A percentile compares a stretch with the other conserved stretches of the same genome.
These are phyloP conservation scores for Paratrypanosoma confusum DNA, from an alignment of 208 protist genomes.

Conservation along the genomic window DNA sequence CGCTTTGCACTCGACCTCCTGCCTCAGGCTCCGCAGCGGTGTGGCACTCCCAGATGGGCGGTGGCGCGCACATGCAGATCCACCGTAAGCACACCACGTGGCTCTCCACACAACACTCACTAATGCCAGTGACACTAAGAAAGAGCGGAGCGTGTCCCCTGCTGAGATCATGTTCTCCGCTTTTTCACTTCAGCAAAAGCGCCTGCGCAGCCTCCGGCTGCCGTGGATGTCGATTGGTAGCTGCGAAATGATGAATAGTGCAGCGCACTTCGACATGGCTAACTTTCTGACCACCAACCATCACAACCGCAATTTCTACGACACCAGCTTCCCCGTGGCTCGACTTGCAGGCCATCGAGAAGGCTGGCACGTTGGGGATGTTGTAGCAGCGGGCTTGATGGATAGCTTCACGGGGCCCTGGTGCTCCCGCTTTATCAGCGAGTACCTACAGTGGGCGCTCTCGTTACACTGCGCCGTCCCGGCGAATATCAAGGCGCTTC, in stretches of 20 bases:
- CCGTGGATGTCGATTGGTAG: slow-evolving; percentile 57
- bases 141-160: neutral
- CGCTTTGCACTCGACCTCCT: too few species aligned
- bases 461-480: slow-evolving; percentile 53
- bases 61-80: too few species aligned
- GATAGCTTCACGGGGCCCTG: slow-evolving; percentile 56
- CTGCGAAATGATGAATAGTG: slow-evolving; percentile 73
- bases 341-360: neutral
- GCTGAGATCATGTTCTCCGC: slow-evolving; percentile 15
- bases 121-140: too few species aligned
- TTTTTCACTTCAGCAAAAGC: slow-evolving; percentile 73
- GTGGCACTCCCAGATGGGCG: too few species aligned
- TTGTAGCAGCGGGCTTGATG: slow-evolving; percentile 49
- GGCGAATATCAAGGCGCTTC: slow-evolving; percentile 21
- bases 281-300: slow-evolving; percentile 58
- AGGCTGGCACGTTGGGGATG: slow-evolving; percentile 32
- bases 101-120: too few species aligned
- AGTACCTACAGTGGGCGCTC: slow-evolving; percentile 41
- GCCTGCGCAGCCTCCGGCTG: slow-evolving; percentile 43
- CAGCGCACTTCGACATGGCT: slow-evolving; percentile 32
- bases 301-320: slow-evolving; percentile 34
- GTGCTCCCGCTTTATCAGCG: slow-evolving; percentile 31
- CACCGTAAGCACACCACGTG: too few species aligned
- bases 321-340: neutral
- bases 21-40: too few species aligned